Percentiles rank a stretch among this genome's conserved stretches.
Evolutionary conservation across 192 early-diverging fungal species (phyloP).

Genomic region (Ramicandelaber brevisporus): DNA sequence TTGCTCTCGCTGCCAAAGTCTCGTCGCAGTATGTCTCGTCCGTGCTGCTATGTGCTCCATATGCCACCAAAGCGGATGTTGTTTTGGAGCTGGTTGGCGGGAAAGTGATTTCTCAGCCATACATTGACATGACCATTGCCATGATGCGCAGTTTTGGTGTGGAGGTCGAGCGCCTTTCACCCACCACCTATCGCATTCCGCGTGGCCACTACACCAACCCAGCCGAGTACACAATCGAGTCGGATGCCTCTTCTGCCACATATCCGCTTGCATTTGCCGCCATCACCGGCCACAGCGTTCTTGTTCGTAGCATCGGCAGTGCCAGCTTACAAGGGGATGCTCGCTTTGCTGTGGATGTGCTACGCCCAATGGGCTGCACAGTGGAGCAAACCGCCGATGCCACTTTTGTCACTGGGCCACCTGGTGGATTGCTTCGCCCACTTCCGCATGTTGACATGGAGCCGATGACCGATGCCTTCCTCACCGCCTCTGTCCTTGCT

Average conservation of each 20-base stretch:
- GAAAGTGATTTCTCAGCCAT: conserved; percentile 86
- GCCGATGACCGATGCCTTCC: conserved; percentile 96
- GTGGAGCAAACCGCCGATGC: conserved; percentile 71
- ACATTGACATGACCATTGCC: conserved; percentile 97
- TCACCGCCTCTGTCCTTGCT: conserved; percentile 80
- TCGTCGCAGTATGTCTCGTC: conserved; percentile 97
- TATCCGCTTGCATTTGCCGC: conserved; percentile 94
- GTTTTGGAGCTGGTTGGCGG: conserved; percentile 67
- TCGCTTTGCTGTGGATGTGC: conserved; percentile 67
- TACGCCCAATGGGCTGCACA: conserved; percentile 74
- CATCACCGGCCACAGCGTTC: conserved; percentile 68
- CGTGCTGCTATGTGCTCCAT: conserved; percentile 86
- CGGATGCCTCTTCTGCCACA: conserved; percentile 89
- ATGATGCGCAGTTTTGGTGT: conserved; percentile 96
- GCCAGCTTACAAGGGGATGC: conserved; percentile 81
- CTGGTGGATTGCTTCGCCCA: conserved; percentile 34
- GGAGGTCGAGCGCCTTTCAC: conserved; percentile 34
- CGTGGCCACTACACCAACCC: conserved; percentile 58
- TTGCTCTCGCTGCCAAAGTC: conserved; percentile 75
- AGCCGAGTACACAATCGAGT: conserved; percentile 65
- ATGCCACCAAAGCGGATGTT: conserved; percentile 47
- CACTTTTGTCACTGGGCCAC: conserved; percentile 77
- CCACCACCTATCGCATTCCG: conserved; percentile 70
- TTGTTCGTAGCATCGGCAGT: conserved; percentile 83
- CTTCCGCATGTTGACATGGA: conserved; percentile 81